Evolutionary conservation across 495 filamentous ascomycete species (phyloP).

Genomic region (Antarctomyces pellizariae): DNA sequence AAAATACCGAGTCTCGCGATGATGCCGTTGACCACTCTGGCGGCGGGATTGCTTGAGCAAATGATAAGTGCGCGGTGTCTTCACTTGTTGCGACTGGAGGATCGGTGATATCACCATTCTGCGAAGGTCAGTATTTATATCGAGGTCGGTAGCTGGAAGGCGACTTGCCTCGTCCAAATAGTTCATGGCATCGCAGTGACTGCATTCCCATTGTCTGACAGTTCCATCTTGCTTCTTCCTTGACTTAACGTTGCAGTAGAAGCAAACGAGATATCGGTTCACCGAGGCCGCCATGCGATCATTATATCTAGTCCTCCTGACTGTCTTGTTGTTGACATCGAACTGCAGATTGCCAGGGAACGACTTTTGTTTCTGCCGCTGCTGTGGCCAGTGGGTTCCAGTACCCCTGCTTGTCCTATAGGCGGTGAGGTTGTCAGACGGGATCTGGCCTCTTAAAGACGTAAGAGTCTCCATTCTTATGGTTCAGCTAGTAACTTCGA

Average conservation of each 20-base stretch:
- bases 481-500: too few species aligned
- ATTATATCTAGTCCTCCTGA: conserved; percentile 9
- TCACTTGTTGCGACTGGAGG: conserved; percentile 36
- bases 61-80: conserved; percentile 17
- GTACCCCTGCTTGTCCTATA: too few species aligned
- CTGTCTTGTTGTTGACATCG: too few species aligned
- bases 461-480: too few species aligned
- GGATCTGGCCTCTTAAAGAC: too few species aligned
- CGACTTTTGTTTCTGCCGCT: too few species aligned
- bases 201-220: conserved; percentile 40
- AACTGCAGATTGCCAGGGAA: too few species aligned
- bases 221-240: conserved; percentile 25
- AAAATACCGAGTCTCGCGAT: conserved; percentile 33
- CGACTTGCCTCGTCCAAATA: conserved; percentile 41
- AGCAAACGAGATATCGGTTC: conserved; percentile 46
- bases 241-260: conserved; percentile 49
- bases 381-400: too few species aligned
- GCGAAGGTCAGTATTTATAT: conserved; percentile 5
- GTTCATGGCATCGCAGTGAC: conserved; percentile 58
- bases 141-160: background rate
- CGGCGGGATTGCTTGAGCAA: conserved; percentile 13
- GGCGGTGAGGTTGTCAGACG: too few species aligned
- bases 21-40: conserved; percentile 12
- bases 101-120: conserved; percentile 74
- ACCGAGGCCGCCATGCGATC: conserved; percentile 16